phyloP scores from a whole-genome alignment of 192 early-diverging fungal species.

The Podila epigama region DNA sequence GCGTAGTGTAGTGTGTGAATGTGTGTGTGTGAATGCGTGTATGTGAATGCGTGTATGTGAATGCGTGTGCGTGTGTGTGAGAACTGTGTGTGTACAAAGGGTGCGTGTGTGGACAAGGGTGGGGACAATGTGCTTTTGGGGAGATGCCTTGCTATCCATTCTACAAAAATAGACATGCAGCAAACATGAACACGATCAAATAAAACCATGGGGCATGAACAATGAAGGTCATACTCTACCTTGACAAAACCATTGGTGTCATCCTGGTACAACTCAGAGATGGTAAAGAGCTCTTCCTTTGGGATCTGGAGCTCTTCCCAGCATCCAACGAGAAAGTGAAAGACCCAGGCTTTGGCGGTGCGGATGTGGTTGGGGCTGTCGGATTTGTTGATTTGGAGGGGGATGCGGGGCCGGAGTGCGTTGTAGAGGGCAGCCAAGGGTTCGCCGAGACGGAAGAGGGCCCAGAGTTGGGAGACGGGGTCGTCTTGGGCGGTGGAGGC shows the following conservation, averaged over 20 bases:
- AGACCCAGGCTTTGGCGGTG: conserved; percentile 83
- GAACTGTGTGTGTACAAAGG: background rate
- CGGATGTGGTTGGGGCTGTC: conserved; percentile 59
- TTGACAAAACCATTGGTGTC: conserved; percentile 98
- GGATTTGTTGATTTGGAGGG: conserved; percentile 57
- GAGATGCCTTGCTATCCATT: too few species aligned
- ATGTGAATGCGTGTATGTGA: too few species aligned
- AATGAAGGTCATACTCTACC: conserved; percentile 53
- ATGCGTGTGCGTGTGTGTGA: too few species aligned
- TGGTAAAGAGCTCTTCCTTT: conserved; percentile 82
- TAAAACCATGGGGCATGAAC: background rate
- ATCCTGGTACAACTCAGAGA: conserved; percentile 90
- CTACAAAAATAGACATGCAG: too few species aligned
- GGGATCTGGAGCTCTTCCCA: conserved; percentile 74
- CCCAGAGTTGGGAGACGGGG: conserved; percentile 76
- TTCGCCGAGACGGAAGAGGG: conserved; percentile 72
- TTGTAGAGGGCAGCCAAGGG: conserved; percentile 78
- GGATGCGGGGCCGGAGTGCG: conserved; percentile 67
- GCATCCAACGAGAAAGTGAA: conserved; percentile 87
- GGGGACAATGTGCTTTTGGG: background rate
- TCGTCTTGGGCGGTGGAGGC: conserved; percentile 49
- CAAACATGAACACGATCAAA: too few species aligned
- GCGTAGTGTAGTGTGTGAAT: too few species aligned
- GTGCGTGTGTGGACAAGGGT: background rate
- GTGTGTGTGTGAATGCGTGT: too few species aligned